Percentiles rank a stretch among this genome's conserved stretches.
Conservation (phyloP, 495 filamentous ascomycete species). For the Penicillium lagena region DNA sequence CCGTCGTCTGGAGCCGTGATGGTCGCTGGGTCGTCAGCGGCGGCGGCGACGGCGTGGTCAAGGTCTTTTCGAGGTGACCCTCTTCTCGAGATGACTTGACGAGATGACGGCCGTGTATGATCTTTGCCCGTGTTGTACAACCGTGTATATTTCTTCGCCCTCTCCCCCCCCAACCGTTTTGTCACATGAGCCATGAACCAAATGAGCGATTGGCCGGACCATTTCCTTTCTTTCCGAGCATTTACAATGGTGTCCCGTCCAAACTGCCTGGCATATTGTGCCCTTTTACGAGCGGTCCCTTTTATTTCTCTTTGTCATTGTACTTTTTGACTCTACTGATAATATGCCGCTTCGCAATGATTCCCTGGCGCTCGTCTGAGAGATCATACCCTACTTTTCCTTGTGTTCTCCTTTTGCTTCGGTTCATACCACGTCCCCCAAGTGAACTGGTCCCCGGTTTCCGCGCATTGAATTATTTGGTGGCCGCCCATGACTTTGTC, state of each 20-base stretch:
- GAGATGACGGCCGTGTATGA: constrained; percentile 31
- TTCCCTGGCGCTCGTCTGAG: constrained; percentile 18
- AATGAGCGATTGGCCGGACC: constrained; percentile 36
- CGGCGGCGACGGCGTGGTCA: constrained; percentile 94
- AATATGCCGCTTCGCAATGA: constrained; percentile 20
- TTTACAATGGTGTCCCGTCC: constrained; percentile 35
- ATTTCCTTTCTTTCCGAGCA: constrained; percentile 27
- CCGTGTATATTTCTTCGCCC: constrained; percentile 15
- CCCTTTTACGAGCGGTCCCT: constrained; percentile 26
- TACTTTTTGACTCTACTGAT: constrained; percentile 13
- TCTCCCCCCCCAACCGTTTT: constrained; percentile 19
- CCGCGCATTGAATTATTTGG: no score
- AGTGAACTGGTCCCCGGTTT: no score
- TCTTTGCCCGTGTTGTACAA: constrained; percentile 17
- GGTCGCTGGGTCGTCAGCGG: constrained; percentile 90
- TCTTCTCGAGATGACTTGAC: constrained; percentile 43
- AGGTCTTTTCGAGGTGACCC: constrained; percentile 72
- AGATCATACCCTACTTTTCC: no score
- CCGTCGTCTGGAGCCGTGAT: constrained; percentile 90
- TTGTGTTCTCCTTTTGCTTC: constrained; percentile 5
- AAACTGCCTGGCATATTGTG: constrained; percentile 32
- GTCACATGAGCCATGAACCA: constrained; percentile 32
- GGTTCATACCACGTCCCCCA: constrained; percentile 2
- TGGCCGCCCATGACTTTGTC: background rate
- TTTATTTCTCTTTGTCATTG: constrained; percentile 20